Evolutionary conservation across 2,329 filamentous ascomycete genomes (phyloP).

Genomic region (Alternaria novae-zelandiae): DNA sequence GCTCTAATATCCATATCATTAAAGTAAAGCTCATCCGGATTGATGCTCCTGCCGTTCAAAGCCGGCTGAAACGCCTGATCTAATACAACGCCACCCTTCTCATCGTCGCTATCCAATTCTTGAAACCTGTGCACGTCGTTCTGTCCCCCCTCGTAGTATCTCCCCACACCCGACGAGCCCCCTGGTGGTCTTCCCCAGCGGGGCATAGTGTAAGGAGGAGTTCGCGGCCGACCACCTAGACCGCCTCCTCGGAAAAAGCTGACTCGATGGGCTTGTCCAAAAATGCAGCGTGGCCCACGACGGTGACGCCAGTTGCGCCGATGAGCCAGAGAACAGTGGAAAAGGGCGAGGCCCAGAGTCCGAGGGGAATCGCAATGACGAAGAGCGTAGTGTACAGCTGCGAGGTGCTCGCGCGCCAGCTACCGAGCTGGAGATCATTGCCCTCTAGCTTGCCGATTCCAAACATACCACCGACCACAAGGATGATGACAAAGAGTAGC

Average conservation of each 20-base stretch:
- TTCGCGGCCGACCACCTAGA: constrained; percentile 99
- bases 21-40: constrained; percentile 57
- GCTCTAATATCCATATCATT: constrained; percentile 56
- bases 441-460: constrained; percentile 90
- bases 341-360: constrained; percentile 84
- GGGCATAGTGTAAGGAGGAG: constrained; percentile 93
- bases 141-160: constrained; percentile 56
- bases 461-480: constrained; percentile 86
- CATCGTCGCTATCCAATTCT: constrained; percentile 66
- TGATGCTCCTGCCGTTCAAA: constrained; percentile 41
- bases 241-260: constrained; percentile 99
- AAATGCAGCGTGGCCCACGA: constrained; percentile 91
- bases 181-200: constrained; percentile 99
- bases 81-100: constrained; percentile 54
- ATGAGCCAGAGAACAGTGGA: constrained; percentile 91
- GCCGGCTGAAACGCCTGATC: constrained; percentile 47
- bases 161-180: constrained; percentile 62
- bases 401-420: constrained; percentile 81
- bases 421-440: constrained; percentile 84
- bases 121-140: constrained; percentile 63
- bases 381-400: constrained; percentile 93
- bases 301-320: constrained; percentile 90
- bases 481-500: constrained; percentile 89
- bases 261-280: constrained; percentile 99
- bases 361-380: constrained; percentile 81